These are phyloP conservation scores for Thielaviopsis punctulata DNA, from an alignment of 2,329 filamentous ascomycete species.

Conservation along the genomic window DNA sequence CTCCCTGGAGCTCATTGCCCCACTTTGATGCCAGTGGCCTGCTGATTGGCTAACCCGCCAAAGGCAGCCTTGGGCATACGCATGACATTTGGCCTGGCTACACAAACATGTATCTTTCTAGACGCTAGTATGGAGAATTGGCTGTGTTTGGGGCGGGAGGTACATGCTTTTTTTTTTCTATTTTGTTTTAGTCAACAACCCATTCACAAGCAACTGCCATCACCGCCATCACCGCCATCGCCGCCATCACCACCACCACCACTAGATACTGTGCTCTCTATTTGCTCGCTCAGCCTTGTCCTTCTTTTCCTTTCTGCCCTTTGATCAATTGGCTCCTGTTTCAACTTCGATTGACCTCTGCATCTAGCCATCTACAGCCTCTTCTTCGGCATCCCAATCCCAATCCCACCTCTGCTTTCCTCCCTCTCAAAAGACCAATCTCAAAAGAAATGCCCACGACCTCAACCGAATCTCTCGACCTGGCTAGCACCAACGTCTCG, in stretches of 20 bases:
- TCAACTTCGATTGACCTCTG: no score
- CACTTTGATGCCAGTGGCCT: not conserved
- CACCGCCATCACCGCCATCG: no score
- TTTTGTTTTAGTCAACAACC: not conserved
- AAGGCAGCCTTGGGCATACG: slow-evolving; percentile 17
- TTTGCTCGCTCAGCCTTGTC: no score
- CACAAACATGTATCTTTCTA: not conserved
- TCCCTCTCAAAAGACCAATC: no score
- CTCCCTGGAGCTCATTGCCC: not conserved
- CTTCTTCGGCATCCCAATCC: no score
- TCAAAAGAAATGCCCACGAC: slow-evolving; percentile 69
- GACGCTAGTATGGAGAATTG: not conserved
- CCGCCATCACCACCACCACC: no score
- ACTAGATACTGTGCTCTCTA: no score
- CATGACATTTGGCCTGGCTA: not conserved
- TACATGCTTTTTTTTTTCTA: not conserved
- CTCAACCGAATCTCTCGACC: slow-evolving; percentile 86
- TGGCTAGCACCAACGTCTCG: slow-evolving; percentile 87
- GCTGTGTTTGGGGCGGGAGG: not conserved
- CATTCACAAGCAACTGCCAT: not conserved
- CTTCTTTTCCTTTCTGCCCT: no score
- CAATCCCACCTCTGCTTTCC: no score
- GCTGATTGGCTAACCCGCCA: slow-evolving; percentile 12
- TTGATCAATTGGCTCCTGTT: no score
- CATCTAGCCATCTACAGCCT: no score